Evolutionary conservation across 2,329 filamentous ascomycete genomes (phyloP).

Genomic region (Emmonsiellopsis sp.): DNA sequence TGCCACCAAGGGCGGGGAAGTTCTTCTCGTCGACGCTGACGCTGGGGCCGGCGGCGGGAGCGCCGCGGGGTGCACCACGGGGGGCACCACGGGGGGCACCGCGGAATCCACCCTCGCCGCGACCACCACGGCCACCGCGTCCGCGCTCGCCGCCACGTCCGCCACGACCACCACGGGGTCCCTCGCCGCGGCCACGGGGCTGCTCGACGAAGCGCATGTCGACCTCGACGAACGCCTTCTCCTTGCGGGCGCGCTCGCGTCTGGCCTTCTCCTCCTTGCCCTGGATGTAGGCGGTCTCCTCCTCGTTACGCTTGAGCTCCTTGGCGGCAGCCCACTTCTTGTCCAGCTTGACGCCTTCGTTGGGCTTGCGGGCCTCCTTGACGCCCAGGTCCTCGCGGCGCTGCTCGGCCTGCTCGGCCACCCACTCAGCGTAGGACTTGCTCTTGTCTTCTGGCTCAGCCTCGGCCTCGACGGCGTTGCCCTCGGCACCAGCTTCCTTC

Average conservation of each 20-base stretch:
- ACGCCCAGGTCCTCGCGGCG: constrained; percentile 56
- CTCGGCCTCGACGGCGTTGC: constrained; percentile 27
- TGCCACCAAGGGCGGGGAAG: constrained; percentile 32
- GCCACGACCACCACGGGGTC: constrained; percentile 27
- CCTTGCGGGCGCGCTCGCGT: constrained; percentile 81
- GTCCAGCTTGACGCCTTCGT: constrained; percentile 78
- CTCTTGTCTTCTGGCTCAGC: constrained; percentile 72
- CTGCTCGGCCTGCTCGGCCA: constrained; percentile 67
- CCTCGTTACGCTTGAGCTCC: constrained; percentile 44
- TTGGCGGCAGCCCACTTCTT: constrained; percentile 92
- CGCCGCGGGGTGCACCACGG: constrained; percentile 22
- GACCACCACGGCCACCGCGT: constrained; percentile 34
- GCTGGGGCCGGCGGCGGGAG: constrained; percentile 19
- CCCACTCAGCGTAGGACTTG: constrained; percentile 84
- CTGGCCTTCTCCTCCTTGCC: constrained; percentile 63
- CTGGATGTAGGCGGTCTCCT: constrained; percentile 66
- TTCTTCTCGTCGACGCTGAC: constrained; percentile 38
- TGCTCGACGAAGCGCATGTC: constrained; percentile 74
- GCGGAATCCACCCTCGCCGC: constrained; percentile 37
- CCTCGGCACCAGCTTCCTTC: constrained; percentile 54
- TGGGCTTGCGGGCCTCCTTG: constrained; percentile 73
- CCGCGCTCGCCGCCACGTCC: constrained; percentile 25
- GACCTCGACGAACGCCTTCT: constrained; percentile 82
- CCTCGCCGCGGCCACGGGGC: constrained; percentile 45
- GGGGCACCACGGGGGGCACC: constrained; percentile 31